Conservation (phyloP, 495 filamentous ascomycete species). For the Mytilinidion resinicola region DNA sequence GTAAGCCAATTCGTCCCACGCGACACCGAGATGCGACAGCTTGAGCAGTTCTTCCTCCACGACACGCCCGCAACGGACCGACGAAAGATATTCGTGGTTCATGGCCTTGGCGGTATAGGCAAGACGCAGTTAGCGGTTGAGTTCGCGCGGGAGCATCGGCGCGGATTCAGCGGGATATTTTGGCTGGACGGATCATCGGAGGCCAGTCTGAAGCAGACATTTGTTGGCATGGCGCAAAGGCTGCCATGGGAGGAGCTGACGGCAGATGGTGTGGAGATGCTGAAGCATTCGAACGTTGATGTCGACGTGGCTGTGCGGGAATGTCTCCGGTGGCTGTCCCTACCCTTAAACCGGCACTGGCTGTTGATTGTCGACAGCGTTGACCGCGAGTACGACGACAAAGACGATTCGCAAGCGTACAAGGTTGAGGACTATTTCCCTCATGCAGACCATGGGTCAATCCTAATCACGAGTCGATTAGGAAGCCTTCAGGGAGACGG, state of each 20-base stretch:
- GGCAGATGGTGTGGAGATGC: neutral
- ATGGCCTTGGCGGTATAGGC: conserved; percentile 5
- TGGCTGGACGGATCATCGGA: conserved; percentile 12
- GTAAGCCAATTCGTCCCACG: neutral
- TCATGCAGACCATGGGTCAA: conserved; percentile 32
- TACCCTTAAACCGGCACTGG: conserved; percentile 27
- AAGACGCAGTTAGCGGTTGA: no score
- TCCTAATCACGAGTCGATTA: conserved; percentile 40
- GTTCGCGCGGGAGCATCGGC: conserved; percentile 3
- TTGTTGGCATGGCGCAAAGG: conserved; percentile 4
- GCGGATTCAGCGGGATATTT: conserved; percentile 8
- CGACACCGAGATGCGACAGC: neutral
- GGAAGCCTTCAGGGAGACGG: conserved; percentile 6
- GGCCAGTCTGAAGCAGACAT: conserved; percentile 8
- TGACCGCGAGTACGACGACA: conserved; percentile 8
- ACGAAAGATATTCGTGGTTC: neutral
- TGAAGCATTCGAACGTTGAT: neutral
- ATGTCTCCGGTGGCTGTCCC: conserved; percentile 34
- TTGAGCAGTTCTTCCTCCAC: neutral
- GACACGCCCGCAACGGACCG: neutral
- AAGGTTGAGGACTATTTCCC: conserved; percentile 37
- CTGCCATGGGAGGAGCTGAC: conserved; percentile 3
- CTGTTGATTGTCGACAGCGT: conserved; percentile 33
- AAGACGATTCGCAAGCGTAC: conserved; percentile 20
- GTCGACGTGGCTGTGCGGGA: conserved; percentile 24